Evolutionary conservation across 2,329 filamentous ascomycete species (phyloP), one percentile per base, ranked within the genome.

Genomic region (Dothidotthia symphoricarpi): DNA sequence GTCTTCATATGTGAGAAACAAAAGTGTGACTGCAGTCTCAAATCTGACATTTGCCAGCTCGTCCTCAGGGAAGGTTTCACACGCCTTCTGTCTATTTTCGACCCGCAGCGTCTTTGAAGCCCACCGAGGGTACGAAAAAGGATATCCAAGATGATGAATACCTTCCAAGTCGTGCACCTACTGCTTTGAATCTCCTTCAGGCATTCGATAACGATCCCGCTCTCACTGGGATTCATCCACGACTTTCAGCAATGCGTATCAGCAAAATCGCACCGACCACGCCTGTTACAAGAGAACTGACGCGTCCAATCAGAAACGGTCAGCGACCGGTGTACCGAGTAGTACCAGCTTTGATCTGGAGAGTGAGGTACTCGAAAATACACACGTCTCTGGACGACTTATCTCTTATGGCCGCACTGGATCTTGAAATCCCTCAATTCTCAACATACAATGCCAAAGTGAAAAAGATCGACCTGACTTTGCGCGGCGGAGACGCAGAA

Each of bases 111-210:
- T 80, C 75, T 46, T 66, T 86, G 45, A 81, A 75, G 55, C 76
- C 79, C 3, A 64, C 70, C 11, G 69, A 74, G 22, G 58, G 68
- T 25, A 64, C 70, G 10, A 65, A 69, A 25, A 60, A 65, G 9
- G 69, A 73, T 25, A 64, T 68, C 8, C 47, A 66, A 15, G 69
- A 71, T 8, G 73, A 78, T 41, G 82, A 85, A 35, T 88, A 88
- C 56, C 74, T 91, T 22, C 77, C 79, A 24, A 87, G 83, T 56
- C 79, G 81, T 40, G 68, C 82, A 16, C 82, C 86, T 0, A 77
- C 82, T 6, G 82, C 85, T 2, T 73, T 87, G 46, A 93, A 91
- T 61, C 72, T 91, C n/a, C 77, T 93, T 11, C 83, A 86, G 57
- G 77, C 86, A 3, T 86, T 91, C 44, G 75, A 76, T 35, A 73